Evolutionary conservation across 2,329 filamentous ascomycete genomes (phyloP), one percentile per base, ranked within the genome.

Genomic region (Madurella fahalii): DNA sequence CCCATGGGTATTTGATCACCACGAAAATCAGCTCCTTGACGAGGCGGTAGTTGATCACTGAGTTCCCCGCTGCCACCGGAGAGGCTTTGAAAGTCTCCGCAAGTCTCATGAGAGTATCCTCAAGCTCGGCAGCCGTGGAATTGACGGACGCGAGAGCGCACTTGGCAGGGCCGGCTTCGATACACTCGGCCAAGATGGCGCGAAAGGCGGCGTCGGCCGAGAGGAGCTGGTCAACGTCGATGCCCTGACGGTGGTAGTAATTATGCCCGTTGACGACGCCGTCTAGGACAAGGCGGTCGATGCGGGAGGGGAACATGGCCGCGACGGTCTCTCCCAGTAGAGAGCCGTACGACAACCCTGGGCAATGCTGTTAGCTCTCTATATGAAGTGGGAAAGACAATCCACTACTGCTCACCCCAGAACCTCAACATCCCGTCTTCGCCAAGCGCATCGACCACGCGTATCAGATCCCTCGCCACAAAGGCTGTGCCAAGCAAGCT

Each of bases 381-480:
- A 25, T 7, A 7, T 7, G 25, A 7, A 25, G 4, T 25, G 25
- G 25, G 25, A 25, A 15, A 18, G n/a, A n/a, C 13, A 11, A 17
- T 4, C 25, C 25, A 25, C 7, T 7, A 41, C n/a, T 30, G 56
- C 48, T 52, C 17, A 66, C 72, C 74, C 69, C 68, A 74, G 56
- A 70, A 77, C 17, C 69, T 55, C 9, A 76, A 58, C 40, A 74
- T 41, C 0, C 71, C 71, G 53, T 75, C 73, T 45, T 74, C 73
- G 1, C 59, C 65, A 2, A 77, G 58, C 1, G 73, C 71, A 47
- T 79, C 75, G 0, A 72, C 72, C 48, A 79, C 70, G 5, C 62
- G 52, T 53, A 77, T 71, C 58, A 77, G 65, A 53, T 80, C 77
- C 34, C 75, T 63, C 0, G 70, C 76, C 0, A 69, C 67, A 56